Evolutionary conservation across 2,329 filamentous ascomycete genomes (phyloP), one percentile per base, ranked within the genome.

Genomic region (Moelleriella libera): DNA sequence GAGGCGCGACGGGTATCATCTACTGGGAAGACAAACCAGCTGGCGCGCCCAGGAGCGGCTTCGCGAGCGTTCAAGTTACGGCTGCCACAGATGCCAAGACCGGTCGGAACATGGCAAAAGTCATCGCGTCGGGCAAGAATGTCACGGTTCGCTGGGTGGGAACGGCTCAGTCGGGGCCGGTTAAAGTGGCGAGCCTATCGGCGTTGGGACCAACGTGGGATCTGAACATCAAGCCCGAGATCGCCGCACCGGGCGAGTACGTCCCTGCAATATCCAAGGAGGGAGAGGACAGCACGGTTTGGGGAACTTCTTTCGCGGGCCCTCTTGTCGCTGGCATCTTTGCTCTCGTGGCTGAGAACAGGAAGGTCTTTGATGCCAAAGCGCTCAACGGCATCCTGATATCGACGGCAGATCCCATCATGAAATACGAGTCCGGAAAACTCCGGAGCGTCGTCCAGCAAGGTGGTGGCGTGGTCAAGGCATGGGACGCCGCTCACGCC

Each of bases 391-490:
- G 47, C 31, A 31, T 47, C 2, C 12, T 51, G 14, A 45, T 47
- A 34, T 39, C 47, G 3, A 52, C 48, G 29, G 51, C 47, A 0
- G 42, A 34, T 34, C 51, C 49, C 11, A 12, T 40, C 49, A 50
- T 40, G 30, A 6, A 43, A 6, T 2, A 41, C 37, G 11, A 28
- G 5, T n/a, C 40, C 12, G 30, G 37, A 28, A 29, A 31, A 9
- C 34, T 42, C 37, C 29, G 43, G n/a, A 30, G 47, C 11, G 49
- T 50, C 5, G 49, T 44, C 4, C 47, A 49, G 40, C 71, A 76
- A 53, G 75, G 75, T 40, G 69, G 60, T 42, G 75, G 76, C 30
- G 60, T 78, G 29, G 62, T 80, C 42, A 69, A 77, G 52, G 75
- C 73, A 3, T 71, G 69, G 54, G 69, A 75, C 43, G 71, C 73